Base-by-base conservation (phyloP, 2,329 filamentous ascomycete species). In the Sclerotinia glacialis region DNA sequence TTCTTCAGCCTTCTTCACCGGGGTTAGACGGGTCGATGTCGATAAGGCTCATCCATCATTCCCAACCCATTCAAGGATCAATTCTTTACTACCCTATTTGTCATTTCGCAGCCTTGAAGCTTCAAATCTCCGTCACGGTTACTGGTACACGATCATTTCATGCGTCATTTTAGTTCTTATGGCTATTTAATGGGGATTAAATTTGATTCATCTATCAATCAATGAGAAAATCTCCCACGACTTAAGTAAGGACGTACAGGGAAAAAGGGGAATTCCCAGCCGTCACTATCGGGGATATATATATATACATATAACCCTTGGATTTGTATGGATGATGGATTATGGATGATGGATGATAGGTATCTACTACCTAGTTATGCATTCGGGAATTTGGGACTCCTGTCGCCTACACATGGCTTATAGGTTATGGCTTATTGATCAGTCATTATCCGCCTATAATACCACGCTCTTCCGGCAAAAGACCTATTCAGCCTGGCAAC, bases 1-100 rank as follows among this genome's bases (percentile, higher is more conserved):
- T 65, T 67, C 66, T 65, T 65, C 66, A 67, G 66, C 66, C 66
- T 42, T 53, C 23, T 55, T 53, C 47, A 11, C 59, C 26, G n/a
- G 59, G 46, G 9, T 62, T 53, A 11, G n/a, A 34, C 28, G 59
- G 44, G 31, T 53, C 28, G 21, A 50, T 52, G 34, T 50, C 31
- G 42, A 60, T 60, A 60, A 34, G 56, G 56, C 56, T 31, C 42
- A 54, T 40, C 16, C 14, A 26, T 18, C 37, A 37, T 37, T 2
- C 8, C 31, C 31, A 21, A 34, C 5, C 11, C 52, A 16, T 42
- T 9, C 54, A 42, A 42, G 21, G n/a, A 49, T 49, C 28, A 14
- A 60, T 4, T 23, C 23, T n/a, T 11, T 28, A 26, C 23, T 21
- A 7, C 31, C 28, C 7, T 23, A 47, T 47, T 47, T 37, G 21